Percentiles rank a stretch among this genome's conserved stretches.
Evolutionary conservation across 2,329 filamentous ascomycete genomes (phyloP).

Genomic region (Sclerotiophoma versabilis): DNA sequence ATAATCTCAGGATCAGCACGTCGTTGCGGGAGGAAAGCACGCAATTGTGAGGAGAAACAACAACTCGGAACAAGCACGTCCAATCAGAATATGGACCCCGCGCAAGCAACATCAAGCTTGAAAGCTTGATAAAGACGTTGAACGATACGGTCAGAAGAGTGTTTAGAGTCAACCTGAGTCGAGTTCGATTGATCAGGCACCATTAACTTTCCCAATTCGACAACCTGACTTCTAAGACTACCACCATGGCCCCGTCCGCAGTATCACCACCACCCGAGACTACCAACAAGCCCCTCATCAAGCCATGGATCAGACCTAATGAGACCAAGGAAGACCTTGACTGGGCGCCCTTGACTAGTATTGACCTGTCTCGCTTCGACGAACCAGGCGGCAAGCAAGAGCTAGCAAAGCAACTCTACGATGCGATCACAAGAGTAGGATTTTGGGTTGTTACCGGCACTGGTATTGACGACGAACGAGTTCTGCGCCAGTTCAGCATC

Average conservation of each 20-base stretch:
- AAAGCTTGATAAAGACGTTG: background rate
- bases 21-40: slow-evolving; percentile 23
- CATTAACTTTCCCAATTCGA: background rate
- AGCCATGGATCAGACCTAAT: slow-evolving; percentile 29
- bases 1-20: slow-evolving; percentile 12
- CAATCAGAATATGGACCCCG: slow-evolving; percentile 18
- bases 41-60: slow-evolving; percentile 26
- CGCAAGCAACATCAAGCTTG: background rate
- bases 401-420: slow-evolving; percentile 25
- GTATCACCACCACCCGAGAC: slow-evolving; percentile 13
- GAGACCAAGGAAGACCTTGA: slow-evolving; percentile 29
- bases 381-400: slow-evolving; percentile 25
- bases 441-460: slow-evolving; percentile 34
- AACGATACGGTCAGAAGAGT: background rate
- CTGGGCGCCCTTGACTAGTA: slow-evolving; percentile 30
- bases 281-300: slow-evolving; percentile 16
- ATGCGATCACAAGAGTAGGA: slow-evolving; percentile 27
- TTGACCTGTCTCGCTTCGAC: slow-evolving; percentile 27
- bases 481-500: slow-evolving; percentile 27
- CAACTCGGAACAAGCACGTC: slow-evolving; percentile 6
- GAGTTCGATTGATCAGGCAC: background rate
- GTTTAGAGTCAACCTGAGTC: background rate
- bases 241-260: slow-evolving; percentile 27
- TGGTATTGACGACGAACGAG: slow-evolving; percentile 23
- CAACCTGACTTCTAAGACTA: no score